A percentile compares a stretch with the other conserved stretches of the same genome.
These are phyloP conservation scores for Wickerhamiella dianesei DNA, from an alignment of 805 yeast species.

Conservation along the genomic window DNA sequence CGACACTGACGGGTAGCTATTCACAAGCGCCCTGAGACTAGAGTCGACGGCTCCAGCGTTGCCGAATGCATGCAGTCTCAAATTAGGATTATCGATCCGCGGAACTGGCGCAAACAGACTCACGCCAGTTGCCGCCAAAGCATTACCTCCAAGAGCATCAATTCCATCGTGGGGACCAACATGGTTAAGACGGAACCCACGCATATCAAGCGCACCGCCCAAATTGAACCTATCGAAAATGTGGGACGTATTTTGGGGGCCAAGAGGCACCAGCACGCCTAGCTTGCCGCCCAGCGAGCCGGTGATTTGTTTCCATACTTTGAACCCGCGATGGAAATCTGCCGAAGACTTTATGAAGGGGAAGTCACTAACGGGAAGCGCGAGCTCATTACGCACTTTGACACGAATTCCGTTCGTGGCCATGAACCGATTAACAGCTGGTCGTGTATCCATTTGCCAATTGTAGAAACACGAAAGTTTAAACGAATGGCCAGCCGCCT, in stretches of 20 bases:
- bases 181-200: slow-evolving; percentile 56
- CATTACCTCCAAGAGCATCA: slow-evolving; percentile 57
- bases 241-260: slow-evolving; percentile 31
- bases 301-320: slow-evolving; percentile 13
- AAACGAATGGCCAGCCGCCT: slow-evolving; percentile 46
- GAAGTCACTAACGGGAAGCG: slow-evolving; percentile 24
- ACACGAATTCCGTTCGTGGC: slow-evolving; percentile 35
- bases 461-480: slow-evolving; percentile 42
- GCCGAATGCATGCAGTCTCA: slow-evolving; percentile 49
- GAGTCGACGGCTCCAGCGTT: slow-evolving; percentile 48
- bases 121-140: slow-evolving; percentile 41
- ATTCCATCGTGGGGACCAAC: slow-evolving; percentile 46
- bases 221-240: slow-evolving; percentile 68
- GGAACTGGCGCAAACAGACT: slow-evolving; percentile 54
- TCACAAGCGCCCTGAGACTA: slow-evolving; percentile 15
- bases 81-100: slow-evolving; percentile 32
- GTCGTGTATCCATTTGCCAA: slow-evolving; percentile 32
- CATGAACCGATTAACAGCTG: slow-evolving; percentile 26
- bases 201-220: slow-evolving; percentile 65
- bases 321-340: slow-evolving; percentile 25
- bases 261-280: slow-evolving; percentile 16
- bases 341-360: slow-evolving; percentile 25
- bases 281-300: slow-evolving; percentile 12
- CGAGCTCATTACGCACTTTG: slow-evolving; percentile 34
- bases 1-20: slow-evolving; percentile 34